Conservation (phyloP, 2,329 filamentous ascomycete species). For the Botrytis aclada region DNA sequence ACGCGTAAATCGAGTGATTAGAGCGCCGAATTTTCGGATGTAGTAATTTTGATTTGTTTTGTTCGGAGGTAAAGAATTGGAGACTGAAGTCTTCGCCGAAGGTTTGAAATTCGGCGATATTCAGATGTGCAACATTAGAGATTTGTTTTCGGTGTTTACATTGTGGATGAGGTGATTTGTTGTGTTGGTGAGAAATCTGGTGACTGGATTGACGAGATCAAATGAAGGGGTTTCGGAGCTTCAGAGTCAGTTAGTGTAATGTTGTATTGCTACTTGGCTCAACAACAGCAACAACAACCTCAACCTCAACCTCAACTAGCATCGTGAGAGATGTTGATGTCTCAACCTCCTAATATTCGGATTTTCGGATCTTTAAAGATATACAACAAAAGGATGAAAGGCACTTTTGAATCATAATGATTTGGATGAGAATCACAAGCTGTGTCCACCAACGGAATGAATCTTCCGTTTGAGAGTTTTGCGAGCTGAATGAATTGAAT, state of each 20-base stretch:
- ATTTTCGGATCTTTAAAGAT: neutral
- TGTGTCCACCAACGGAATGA: neutral
- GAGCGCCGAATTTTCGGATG: neutral
- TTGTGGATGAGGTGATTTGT: neutral
- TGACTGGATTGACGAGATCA: slow-evolving; percentile 2
- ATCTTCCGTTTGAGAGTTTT: neutral
- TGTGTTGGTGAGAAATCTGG: neutral
- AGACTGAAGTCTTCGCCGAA: neutral
- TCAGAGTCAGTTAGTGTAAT: neutral
- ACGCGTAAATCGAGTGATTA: neutral
- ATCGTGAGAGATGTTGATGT: neutral
- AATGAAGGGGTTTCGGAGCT: slow-evolving; percentile 7
- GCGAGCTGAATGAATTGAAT: neutral
- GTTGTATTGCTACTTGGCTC: neutral
- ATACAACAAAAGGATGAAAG: neutral
- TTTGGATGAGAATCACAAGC: neutral
- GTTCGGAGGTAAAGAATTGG: neutral
- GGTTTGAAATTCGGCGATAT: neutral
- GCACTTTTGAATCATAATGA: neutral
- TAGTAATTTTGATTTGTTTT: neutral
- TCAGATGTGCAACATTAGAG: neutral
- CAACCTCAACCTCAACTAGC: neutral
- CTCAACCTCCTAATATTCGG: neutral
- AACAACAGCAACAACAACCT: neutral
- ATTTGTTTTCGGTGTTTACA: neutral